Base-by-base conservation (phyloP, 2,329 filamentous ascomycete genomes). In the Pseudocercospora vitis region DNA sequence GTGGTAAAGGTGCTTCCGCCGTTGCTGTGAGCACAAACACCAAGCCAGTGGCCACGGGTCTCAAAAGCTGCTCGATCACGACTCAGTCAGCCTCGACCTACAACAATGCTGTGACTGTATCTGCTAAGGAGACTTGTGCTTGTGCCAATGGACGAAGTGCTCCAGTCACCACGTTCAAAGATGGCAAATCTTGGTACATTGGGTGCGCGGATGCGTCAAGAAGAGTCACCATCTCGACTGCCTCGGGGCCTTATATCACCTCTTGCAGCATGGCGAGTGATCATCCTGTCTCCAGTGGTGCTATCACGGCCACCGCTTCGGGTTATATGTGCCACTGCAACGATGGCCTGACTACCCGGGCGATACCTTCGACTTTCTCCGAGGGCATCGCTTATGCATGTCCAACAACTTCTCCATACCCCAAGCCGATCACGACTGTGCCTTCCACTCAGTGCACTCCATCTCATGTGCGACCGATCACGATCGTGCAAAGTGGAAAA, bases 301-400 rank as follows among this genome's bases (percentile, higher is more conserved):
- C 11, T 8, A 6, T 3, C 19, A 23, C 39, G 23, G 21, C 4
- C 12, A 12, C 39, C 16, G 39, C n/a, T n/a, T n/a, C n/a, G 26
- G 24, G 42, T 8, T 29, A 24, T 14, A 45, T 28, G 24, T 45
- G 42, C 24, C n/a, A 45, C 6, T 45, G 42, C 16, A 45, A 45
- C 24, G 42, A 45, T 11, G 42, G 24, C 24, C 24, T 16, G 12
- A 45, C 12, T 16, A 19, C 24, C 4, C 12, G 23, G 24, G 42
- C 42, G 14, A 12, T 24, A 12, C 7, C 18, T 16, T 45, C 42
- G 4, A 45, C 24, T 7, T 8, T 28, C 14, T 5, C 7, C 1
- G 23, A 14, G 12, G 14, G 24, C 14, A 45, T 45, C n/a, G 42
- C 12, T 8, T 45, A 45, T 29, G 42, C 42, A 19, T 45, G 42